Base-by-base conservation (phyloP, 2,329 filamentous ascomycete genomes). In the Ambrosiella beaveri region DNA sequence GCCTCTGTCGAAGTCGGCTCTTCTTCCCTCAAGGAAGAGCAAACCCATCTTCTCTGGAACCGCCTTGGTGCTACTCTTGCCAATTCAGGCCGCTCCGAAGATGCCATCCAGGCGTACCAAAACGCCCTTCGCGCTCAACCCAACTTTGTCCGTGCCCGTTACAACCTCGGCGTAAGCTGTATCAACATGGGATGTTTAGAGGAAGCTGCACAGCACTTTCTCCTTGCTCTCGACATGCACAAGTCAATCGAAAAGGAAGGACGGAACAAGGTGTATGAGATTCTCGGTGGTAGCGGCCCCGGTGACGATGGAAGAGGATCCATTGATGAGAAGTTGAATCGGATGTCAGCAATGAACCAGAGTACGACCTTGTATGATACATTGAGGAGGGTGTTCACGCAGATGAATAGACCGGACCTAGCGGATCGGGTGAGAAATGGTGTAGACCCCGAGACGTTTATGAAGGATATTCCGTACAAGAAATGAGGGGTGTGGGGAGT, bases 281-380 rank as follows among this genome's bases (percentile, higher is more conserved):
- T 95, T 12, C 77, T 95, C 1, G 85, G 83, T 57, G 78, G 73
- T 9, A 69, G 68, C 12, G 40, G 53, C 12, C 38, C 50, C 5
- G 74, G 69, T 8, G 73, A 69, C 9, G 65, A 62, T 8, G 52
- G 52, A n/a, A 15, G 52, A 13, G 64, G 65, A 40, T 65, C 68
- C 47, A 68, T 73, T 27, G 89, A 96, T 65, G 81, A 80, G 59
- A 82, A 87, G 63, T 75, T 96, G 17, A 87, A 95, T 66, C 79
- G 85, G 61, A 89, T 95, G 83, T 85, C 94, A 57, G 85, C 85
- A 56, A 91, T 97, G 74, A 98, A 98, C 71, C 84, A 94, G 68
- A 95, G 88, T 74, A 96, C 90, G 54, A 98, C 96, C 66, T 74
- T 98, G 60, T 95, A 95, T 70, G 94, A 98, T 69, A 98, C 94